Evolutionary conservation across 2,329 filamentous ascomycete genomes (phyloP).

Genomic region (Dothistroma septosporum): DNA sequence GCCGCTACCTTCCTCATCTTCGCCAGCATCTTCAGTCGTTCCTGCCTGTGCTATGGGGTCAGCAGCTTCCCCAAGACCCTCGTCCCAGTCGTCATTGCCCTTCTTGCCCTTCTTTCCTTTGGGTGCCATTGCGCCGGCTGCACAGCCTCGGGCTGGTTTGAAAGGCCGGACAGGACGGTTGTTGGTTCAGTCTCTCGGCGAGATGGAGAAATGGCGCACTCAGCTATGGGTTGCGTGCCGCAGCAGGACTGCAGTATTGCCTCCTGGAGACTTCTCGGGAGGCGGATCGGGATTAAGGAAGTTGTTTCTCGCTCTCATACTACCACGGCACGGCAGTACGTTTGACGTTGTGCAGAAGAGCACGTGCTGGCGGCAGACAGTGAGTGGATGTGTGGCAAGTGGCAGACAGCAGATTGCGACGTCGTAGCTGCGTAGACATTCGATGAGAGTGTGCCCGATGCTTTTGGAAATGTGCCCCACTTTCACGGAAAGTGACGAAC

Average conservation of each 20-base stretch:
- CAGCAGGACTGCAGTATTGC: constrained; percentile 10
- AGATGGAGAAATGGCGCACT: constrained; percentile 19
- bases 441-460: background rate
- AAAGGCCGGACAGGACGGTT: background rate
- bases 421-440: background rate
- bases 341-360: constrained; percentile 5
- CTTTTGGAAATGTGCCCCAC: background rate
- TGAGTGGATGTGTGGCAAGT: background rate
- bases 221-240: constrained; percentile 28
- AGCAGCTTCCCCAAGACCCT: constrained; percentile 76
- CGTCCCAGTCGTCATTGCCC: constrained; percentile 84
- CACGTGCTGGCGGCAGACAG: constrained; percentile 6
- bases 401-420: background rate
- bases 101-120: constrained; percentile 94
- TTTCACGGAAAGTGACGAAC: no score
- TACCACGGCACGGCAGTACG: constrained; percentile 23
- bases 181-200: background rate
- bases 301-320: constrained; percentile 29
- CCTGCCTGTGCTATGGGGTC: constrained; percentile 55
- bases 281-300: constrained; percentile 31
- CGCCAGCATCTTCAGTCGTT: constrained; percentile 43
- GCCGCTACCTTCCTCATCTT: constrained; percentile 49
- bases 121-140: constrained; percentile 63
- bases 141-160: background rate
- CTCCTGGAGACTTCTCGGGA: constrained; percentile 25